Base-by-base conservation (phyloP, 202 grass and related monocot genomes). In the Carex arenaria region DNA sequence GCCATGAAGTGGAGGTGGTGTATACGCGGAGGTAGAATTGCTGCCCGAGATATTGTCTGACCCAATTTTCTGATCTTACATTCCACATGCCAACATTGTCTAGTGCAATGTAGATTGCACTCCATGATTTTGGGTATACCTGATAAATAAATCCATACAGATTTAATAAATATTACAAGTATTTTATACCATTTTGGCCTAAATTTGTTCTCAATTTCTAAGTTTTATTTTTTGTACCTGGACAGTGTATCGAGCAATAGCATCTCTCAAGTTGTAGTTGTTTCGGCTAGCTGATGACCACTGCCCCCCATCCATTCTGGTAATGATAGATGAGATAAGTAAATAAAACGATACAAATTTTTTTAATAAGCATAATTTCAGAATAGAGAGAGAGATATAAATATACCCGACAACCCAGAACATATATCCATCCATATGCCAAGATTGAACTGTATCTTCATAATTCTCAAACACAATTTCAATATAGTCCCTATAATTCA, bases 71-170 rank as follows among this genome's bases (percentile, higher is more conserved):
- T 5, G 92, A 92, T 47, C 95, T 66, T 6, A 98, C 55, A 63
- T 98, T 98, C 95, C 91, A 98, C 92, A 95, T 91, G 62, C 95
- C 95, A 7, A 95, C 95, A 86, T 98, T 95, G 92, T 98, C 95
- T 17, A 98, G 60, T 2, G 92, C 82, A 89, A 98, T 89, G 90
- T 95, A 98, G 82, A 95, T 93, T 2, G 92, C 95, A 38, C 85
- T 92, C 95, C 95, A 98, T 10, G 92, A 84, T 9, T 89, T 93
- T 4, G 91, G 92, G 78, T 95, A 98, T 7, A 98, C 90, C 95
- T 98, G 89, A 55, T 7, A 40, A 40, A 40, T 34, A 72, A 82
- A 47, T 32, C 26, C n/a, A 78, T 40, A 17, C 28, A 90, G 8
- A 66, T 51, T 47, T 32, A 61, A 56, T 40, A 20, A 43, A 49